Evolutionary conservation across 2,329 filamentous ascomycete genomes (phyloP).

Genomic region (Hypoxylon sp.): DNA sequence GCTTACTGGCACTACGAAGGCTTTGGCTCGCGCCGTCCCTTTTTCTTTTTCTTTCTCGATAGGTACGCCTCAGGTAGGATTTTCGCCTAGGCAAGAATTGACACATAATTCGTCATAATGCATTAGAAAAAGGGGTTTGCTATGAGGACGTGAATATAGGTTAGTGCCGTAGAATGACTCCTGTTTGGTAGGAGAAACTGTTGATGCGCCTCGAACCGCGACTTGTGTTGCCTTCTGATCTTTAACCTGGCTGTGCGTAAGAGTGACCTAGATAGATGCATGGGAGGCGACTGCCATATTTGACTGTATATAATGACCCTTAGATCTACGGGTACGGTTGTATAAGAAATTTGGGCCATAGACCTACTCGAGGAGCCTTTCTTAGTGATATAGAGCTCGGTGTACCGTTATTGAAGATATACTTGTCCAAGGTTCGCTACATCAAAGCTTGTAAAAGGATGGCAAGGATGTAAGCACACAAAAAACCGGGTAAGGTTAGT

Average conservation of each 20-base stretch:
- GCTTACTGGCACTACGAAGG: conserved; percentile 19
- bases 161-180: neutral
- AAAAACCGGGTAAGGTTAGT: no score
- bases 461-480: no score
- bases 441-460: no score
- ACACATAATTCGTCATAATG: conserved; percentile 17
- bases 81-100: conserved; percentile 15
- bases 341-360: no score
- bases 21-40: conserved; percentile 31
- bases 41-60: conserved; percentile 29
- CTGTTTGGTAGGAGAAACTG: neutral
- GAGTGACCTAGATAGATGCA: neutral
- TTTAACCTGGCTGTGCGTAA: neutral
- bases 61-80: conserved; percentile 25
- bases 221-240: neutral
- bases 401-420: no score
- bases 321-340: no score
- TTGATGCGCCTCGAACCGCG: neutral
- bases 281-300: neutral
- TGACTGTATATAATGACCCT: neutral
- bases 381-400: no score
- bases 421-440: no score
- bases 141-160: neutral
- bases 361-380: no score
- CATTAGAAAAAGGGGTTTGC: neutral